Evolutionary conservation across 2,329 filamentous ascomycete genomes (phyloP).

Genomic region (Rhinocladiella similis): DNA sequence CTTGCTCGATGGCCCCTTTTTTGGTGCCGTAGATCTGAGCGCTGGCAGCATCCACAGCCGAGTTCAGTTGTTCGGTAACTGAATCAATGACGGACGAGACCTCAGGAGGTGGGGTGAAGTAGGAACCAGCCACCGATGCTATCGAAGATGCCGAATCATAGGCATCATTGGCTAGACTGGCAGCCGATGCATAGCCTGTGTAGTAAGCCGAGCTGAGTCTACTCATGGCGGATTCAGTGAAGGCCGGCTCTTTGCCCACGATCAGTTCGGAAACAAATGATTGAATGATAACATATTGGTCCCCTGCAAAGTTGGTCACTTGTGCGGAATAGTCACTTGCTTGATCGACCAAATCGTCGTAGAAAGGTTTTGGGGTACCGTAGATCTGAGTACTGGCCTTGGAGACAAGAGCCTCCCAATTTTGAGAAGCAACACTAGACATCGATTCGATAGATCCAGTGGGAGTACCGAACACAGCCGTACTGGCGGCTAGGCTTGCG

Average conservation of each 20-base stretch:
- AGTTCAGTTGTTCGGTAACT: slow-evolving; percentile 58
- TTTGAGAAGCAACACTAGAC: slow-evolving; percentile 58
- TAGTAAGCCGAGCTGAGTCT: slow-evolving; percentile 72
- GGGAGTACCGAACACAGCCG: slow-evolving; percentile 46
- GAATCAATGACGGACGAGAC: slow-evolving; percentile 59
- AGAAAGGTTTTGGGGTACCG: slow-evolving; percentile 58
- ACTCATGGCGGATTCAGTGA: slow-evolving; percentile 76
- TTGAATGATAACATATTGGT: slow-evolving; percentile 70
- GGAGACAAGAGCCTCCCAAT: slow-evolving; percentile 64
- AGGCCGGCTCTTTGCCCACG: slow-evolving; percentile 73
- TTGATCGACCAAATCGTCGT: slow-evolving; percentile 19
- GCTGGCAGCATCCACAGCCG: slow-evolving; percentile 60
- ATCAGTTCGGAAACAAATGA: slow-evolving; percentile 75
- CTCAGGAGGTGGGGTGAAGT: slow-evolving; percentile 56
- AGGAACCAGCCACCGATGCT: slow-evolving; percentile 33
- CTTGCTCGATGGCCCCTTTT: slow-evolving; percentile 56
- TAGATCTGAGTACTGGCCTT: slow-evolving; percentile 70
- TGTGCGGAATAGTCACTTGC: slow-evolving; percentile 55
- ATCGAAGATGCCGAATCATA: slow-evolving; percentile 40
- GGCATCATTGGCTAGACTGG: slow-evolving; percentile 52
- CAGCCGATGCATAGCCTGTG: slow-evolving; percentile 57
- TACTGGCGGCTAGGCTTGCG: slow-evolving; percentile 43
- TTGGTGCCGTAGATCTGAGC: slow-evolving; percentile 58
- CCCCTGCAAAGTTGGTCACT: slow-evolving; percentile 60
- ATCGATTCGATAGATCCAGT: slow-evolving; percentile 47